A percentile compares a stretch with the other conserved stretches of the same genome.
These are phyloP conservation scores for Cyberlindnera nakhonratchasimensis DNA, from an alignment of 805 yeast species.

Conservation along the genomic window DNA sequence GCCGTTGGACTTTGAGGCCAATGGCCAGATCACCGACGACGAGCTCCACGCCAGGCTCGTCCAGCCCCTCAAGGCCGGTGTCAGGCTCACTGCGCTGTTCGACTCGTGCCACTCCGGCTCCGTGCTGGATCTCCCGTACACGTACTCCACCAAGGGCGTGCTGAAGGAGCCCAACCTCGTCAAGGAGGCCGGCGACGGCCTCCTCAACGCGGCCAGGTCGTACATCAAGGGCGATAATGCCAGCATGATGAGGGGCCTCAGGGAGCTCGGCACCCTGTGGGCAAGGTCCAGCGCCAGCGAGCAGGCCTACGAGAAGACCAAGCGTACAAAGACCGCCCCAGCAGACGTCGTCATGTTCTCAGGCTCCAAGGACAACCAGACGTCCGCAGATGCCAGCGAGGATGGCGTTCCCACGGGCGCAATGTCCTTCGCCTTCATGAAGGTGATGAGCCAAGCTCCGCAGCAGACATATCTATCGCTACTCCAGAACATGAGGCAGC, in stretches of 20 bases:
- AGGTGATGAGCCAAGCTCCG: slow-evolving; percentile 57
- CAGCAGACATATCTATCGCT: slow-evolving; percentile 66
- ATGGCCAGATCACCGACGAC: slow-evolving; percentile 74
- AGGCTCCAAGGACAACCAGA: slow-evolving; percentile 83
- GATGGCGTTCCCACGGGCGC: slow-evolving; percentile 78
- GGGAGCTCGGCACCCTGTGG: slow-evolving; percentile 39
- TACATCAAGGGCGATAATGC: slow-evolving; percentile 56
- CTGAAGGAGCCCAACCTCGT: slow-evolving; percentile 76
- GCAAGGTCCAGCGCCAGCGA: slow-evolving; percentile 37
- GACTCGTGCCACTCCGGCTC: slow-evolving; percentile 90
- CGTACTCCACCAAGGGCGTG: slow-evolving; percentile 80
- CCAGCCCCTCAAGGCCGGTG: slow-evolving; percentile 64
- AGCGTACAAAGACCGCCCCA: slow-evolving; percentile 58
- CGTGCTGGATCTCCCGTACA: slow-evolving; percentile 73
- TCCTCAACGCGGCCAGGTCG: slow-evolving; percentile 53
- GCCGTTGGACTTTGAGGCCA: slow-evolving; percentile 65
- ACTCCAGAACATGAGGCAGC: slow-evolving; percentile 65
- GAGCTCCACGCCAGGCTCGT: slow-evolving; percentile 71
- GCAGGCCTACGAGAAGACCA: slow-evolving; percentile 39
- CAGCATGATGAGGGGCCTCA: slow-evolving; percentile 41
- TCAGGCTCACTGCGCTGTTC: slow-evolving; percentile 72
- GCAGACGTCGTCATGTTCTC: slow-evolving; percentile 76
- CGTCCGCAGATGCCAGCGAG: slow-evolving; percentile 77
- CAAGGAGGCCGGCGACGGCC: slow-evolving; percentile 70
- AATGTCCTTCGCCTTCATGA: slow-evolving; percentile 74